Evolutionary conservation across 2,329 filamentous ascomycete species (phyloP), one percentile per base, ranked within the genome.

Genomic region (Cercospora sp.): DNA sequence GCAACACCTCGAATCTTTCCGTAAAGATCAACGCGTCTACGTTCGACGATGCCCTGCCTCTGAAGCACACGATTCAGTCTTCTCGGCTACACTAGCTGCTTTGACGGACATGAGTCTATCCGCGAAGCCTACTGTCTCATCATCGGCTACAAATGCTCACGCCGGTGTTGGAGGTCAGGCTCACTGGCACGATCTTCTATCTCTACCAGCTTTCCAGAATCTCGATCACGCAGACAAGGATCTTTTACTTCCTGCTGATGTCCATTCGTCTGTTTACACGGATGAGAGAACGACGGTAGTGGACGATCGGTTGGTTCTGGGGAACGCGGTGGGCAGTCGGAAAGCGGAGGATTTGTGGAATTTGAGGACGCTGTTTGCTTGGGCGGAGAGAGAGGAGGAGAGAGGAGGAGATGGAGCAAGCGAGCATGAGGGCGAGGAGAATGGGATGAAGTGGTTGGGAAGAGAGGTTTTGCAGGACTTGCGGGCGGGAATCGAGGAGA

Each of bases 61-160:
- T 8, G 77, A 65, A 86, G 90, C 13, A 85, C 88, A 49, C 86
- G 88, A 71, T 13, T 74, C 72, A 2, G 69, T 74, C 21, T 97
- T 97, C 77, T 85, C 87, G 5, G 89, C 91, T 0, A 92, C 92
- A 0, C 84, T 97, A 13, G 86, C 89, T 2, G 91, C 91, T 0
- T 84, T 96, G 30, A 91, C 91, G 66, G 87, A 89, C 70, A 81
- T 69, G 40, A 66, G 82, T 0, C 84, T 87, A 68, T 76, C 76
- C 3, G 32, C 51, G 16, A 61, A 63, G 16, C 51, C 67, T 3
- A 45, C 60, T 9, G 18, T 34, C 1, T 59, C 30, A 21, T 32
- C 18, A 59, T 30, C 40, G 49, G 28, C 28, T 21, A 13, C 43
- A 13, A n/a, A n/a, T n/a, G n/a, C n/a, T n/a, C n/a, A n/a, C n/a